Evolutionary conservation across 169 alveolate species (phyloP), one percentile per base, ranked within the genome.

Genomic region (Plasmodium coatneyi): DNA sequence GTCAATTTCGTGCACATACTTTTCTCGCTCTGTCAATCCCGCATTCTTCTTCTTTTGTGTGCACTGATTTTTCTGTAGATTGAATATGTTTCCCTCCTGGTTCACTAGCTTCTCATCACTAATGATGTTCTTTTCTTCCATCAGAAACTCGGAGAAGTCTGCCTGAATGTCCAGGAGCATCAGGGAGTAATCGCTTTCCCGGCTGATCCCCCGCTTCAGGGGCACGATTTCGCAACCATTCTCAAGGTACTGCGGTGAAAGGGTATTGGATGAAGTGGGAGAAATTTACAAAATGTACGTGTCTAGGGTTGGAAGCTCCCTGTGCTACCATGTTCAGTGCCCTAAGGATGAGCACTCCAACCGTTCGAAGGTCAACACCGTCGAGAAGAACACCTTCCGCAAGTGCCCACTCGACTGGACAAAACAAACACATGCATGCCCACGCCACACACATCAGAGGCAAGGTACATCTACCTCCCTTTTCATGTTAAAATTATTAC

Each of bases 151-250:
- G 28, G 94, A 89, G 71, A 89, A 89, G 72, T 89, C 94, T 0
- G 94, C 94, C 52, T 89, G 94, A n/a, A 89, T 89, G 56, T 89
- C 94, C 66, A 89, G 41, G 2, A 89, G 76, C 14, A 81, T 89
- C 36, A 89, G 41, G 34, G 94, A 89, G 54, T 89, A 79, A 41
- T 78, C 80, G 25, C 49, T 60, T 28, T 66, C 89, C 34, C 71
- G 52, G 71, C 49, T 49, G 16, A 36, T 39, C 22, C 83, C 72
- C 39, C 54, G 80, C 49, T 89, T 89, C 82, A 89, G 54, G 19
- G 94, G 94, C 5, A 89, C 89, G 4, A 89, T 79, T 79, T 89
- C 94, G 36, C 94, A 89, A 5, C 94, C 94, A 9, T 89, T 78
- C 71, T 89, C 94, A 22, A 89, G 72, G 52, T 89, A 89, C 94